A percentile compares a stretch with the other conserved stretches of the same genome.
These are phyloP conservation scores for Secale cereale DNA, from an alignment of 176 grass and related monocot species.

Conservation along the genomic window DNA sequence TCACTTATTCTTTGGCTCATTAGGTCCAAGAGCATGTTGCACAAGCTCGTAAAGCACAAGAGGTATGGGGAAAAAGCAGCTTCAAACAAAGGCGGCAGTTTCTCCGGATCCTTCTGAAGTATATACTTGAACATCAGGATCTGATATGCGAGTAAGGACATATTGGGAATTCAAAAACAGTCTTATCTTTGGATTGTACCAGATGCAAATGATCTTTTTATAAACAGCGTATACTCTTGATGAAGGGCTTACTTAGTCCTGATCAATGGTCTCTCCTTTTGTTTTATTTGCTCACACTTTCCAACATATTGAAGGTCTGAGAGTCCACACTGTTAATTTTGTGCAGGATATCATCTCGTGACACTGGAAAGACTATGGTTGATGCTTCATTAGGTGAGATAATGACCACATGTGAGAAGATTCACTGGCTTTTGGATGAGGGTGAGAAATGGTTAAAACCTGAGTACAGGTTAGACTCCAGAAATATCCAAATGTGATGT, in stretches of 20 bases:
- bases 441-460: slow-evolving; percentile 99
- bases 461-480: slow-evolving; percentile 81
- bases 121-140: slow-evolving; percentile 98
- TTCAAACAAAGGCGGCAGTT: slow-evolving; percentile 95
- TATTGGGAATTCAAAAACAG: slow-evolving; percentile 15
- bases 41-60: slow-evolving; percentile 94
- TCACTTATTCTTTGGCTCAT: slow-evolving; percentile 7
- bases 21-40: slow-evolving; percentile 86
- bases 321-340: slow-evolving; percentile 7
- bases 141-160: slow-evolving; percentile 94
- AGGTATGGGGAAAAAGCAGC: slow-evolving; percentile 89
- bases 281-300: background rate
- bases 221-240: background rate
- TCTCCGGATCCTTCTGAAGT: slow-evolving; percentile 90
- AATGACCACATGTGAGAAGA: slow-evolving; percentile 99
- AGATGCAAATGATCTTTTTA: background rate
- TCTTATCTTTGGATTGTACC: background rate
- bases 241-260: background rate
- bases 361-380: slow-evolving; percentile 98
- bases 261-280: background rate
- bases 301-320: slow-evolving; percentile 1
- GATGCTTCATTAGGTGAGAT: slow-evolving; percentile 98
- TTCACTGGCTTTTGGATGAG: slow-evolving; percentile 97
- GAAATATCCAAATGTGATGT: background rate
- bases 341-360: slow-evolving; percentile 78